Percentiles rank a stretch among this genome's conserved stretches.
Conservation (phyloP, 108 stramenopile genomes). For the Stephanodiscus triporus region DNA sequence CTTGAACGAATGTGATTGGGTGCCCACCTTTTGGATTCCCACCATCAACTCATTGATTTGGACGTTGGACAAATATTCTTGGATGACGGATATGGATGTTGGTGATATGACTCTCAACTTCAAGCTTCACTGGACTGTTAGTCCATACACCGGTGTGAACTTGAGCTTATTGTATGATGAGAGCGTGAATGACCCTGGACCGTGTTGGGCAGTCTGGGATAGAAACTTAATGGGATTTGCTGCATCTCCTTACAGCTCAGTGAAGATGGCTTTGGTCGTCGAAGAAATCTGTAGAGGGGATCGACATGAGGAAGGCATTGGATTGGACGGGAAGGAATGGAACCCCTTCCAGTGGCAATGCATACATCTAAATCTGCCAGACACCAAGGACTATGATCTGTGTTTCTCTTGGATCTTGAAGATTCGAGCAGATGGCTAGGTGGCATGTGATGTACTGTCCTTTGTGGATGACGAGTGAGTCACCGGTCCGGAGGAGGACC, state of each 20-base stretch:
- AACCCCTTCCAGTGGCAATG: conserved; percentile 52
- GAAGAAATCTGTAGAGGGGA: conserved; percentile 41
- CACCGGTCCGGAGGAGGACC: conserved; percentile 1
- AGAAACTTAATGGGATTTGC: conserved; percentile 49
- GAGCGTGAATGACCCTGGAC: too few relatives aligned
- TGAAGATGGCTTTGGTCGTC: conserved; percentile 27
- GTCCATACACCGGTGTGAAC: conserved; percentile 38
- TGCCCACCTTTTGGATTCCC: conserved; percentile 52
- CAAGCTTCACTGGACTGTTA: conserved; percentile 20
- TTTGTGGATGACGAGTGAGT: conserved; percentile 49
- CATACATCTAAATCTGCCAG: conserved; percentile 50
- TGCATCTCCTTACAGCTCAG: conserved; percentile 32
- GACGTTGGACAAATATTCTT: not conserved
- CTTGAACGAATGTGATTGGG: conserved; percentile 48
- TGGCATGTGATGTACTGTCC: conserved; percentile 36
- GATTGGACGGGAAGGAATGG: not conserved
- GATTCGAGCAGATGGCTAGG: conserved; percentile 30
- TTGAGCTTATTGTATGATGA: not conserved
- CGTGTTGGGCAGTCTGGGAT: conserved; percentile 37
- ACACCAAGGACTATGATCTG: conserved; percentile 33
- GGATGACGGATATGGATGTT: not conserved
- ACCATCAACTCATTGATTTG: conserved; percentile 18
- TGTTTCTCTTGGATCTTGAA: conserved; percentile 43
- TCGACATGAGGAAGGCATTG: conserved; percentile 4
- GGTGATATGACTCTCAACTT: not conserved